phyloP scores from a whole-genome alignment of 2,329 filamentous ascomycete genomes.

The Ophiostoma triangulosporum region DNA sequence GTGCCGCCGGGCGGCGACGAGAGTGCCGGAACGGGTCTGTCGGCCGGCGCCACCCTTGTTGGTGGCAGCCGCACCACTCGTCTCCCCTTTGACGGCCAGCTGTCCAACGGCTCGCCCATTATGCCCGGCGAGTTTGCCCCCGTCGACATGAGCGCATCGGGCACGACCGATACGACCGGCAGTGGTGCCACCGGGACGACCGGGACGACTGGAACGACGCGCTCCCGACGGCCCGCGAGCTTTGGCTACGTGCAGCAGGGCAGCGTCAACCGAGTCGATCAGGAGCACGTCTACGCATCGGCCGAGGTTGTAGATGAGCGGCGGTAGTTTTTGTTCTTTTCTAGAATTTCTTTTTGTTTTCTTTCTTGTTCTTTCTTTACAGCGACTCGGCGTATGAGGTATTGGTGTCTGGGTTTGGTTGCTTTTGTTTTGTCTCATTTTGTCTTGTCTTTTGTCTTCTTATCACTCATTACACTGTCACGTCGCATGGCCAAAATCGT shows the following conservation, averaged over 20 bases:
- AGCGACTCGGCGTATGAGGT: slow-evolving; percentile 7
- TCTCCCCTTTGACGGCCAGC: slow-evolving; percentile 45
- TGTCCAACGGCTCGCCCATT: slow-evolving; percentile 29
- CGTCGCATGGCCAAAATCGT: no score
- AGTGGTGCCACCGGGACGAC: no score
- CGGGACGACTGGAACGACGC: no score
- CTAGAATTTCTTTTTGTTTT: not conserved
- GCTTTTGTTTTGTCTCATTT: not conserved
- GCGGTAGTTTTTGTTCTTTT: slow-evolving; percentile 2
- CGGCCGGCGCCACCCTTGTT: no score
- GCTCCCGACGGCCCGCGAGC: slow-evolving; percentile 30
- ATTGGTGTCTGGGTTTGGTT: no score
- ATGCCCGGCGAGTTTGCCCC: slow-evolving; percentile 31
- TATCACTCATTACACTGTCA: no score
- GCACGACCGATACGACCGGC: no score
- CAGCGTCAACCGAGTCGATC: slow-evolving; percentile 41
- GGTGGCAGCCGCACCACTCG: slow-evolving; percentile 15
- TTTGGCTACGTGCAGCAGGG: slow-evolving; percentile 46
- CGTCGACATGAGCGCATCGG: slow-evolving; percentile 21
- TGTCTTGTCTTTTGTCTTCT: not conserved
- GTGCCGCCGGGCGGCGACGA: not conserved
- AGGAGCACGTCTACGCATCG: slow-evolving; percentile 32
- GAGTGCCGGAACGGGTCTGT: no score
- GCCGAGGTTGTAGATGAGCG: slow-evolving; percentile 39
- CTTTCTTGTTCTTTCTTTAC: not conserved